Evolutionary conservation across 2,329 filamentous ascomycete genomes (phyloP), one percentile per base, ranked within the genome.

Genomic region (Botryosphaeria dothidea): DNA sequence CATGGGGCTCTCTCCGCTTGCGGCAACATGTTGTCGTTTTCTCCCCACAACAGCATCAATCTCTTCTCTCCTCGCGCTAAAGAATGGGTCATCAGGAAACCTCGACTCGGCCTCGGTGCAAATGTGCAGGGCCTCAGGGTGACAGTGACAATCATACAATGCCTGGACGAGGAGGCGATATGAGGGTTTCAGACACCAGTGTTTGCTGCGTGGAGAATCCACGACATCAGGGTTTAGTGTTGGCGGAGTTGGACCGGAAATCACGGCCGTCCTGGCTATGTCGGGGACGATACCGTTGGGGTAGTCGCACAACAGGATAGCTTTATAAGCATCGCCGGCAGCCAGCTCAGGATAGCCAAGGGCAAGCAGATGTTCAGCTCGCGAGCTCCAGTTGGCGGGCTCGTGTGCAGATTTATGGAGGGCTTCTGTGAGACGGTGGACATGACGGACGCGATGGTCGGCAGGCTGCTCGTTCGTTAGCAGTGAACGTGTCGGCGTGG

Each of bases 331-430:
- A 45, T 76, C 74, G 3, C 74, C 73, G 1, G 72, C 69, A 9
- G 70, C 71, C 13, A 76, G 68, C 61, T 75, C 74, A 1, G 74
- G 74, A 60, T 69, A 75, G 13, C 71, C 72, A 1, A 74, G 65
- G 9, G 69, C 65, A 31, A 71, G 69, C 9, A 74, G 68, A 49
- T 66, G 69, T 19, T 70, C 66, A 6, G 68, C 69, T 5, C 72
- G 69, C 23, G 68, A 68, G 38, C 70, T 66, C 72, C 72, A 73
- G 45, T 64, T 54, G 66, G 70, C 69, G 15, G 72, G 70, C 23
- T 74, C 72, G 45, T 73, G 73, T 9, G 27, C 27, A 13, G 38
- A 34, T 4, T 15, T 15, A 6, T 25, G 8, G 25, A 46, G 25
- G 8, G 19, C 23, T 17, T 27, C 19, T 3, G 56, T 46, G 8